Base-by-base conservation (phyloP, 768 basidiomycete species). In the Phylloporus sp. region DNA sequence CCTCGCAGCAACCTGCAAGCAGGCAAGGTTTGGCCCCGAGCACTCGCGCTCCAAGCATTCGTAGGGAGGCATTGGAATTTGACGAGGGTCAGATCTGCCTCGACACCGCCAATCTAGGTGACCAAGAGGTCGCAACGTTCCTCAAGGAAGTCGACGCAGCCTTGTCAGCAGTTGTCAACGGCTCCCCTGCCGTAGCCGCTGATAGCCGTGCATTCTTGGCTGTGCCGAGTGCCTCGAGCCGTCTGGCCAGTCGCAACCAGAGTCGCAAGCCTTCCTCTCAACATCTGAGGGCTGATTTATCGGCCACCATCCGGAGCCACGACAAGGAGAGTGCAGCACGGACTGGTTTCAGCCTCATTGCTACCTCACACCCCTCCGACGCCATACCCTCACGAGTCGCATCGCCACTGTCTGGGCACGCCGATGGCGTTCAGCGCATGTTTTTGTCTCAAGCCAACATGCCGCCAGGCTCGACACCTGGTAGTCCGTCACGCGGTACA, bases 101-200 rank as follows among this genome's bases (percentile, higher is more conserved):
- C 28, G 62, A 63, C 50, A 63, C 62, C 3, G 63, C 62, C 40
- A 63, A 56, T 40, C 35, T 62, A 3, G 54, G 58, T 4, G 62
- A 65, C 36, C 62, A 63, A 47, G 62, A 63, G 50, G 54, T 63
- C 24, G 62, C 63, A 32, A 60, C 60, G 37, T 63, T 63, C 46
- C 58, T 63, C 39, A 65, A 60, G 42, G 62, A 63, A 27, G 60
- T 63, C 20, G 62, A 63, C 22, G 62, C 62, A 24, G 62, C 62
- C 1, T 41, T 63, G 38, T 60, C 62, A 8, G 56, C 58, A 18
- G 22, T 65, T 23, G 50, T 50, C 24, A 58, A 50, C 17, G 56
- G 62, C 18, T 54, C 63, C 28, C 60, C 58, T 9, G 63, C 58
- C 10, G 60, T 60, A 1, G 61, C 62, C 29, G 61, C 63, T 32